phyloP scores from a whole-genome alignment of 306 rosid species.

The Pueraria montana region DNA sequence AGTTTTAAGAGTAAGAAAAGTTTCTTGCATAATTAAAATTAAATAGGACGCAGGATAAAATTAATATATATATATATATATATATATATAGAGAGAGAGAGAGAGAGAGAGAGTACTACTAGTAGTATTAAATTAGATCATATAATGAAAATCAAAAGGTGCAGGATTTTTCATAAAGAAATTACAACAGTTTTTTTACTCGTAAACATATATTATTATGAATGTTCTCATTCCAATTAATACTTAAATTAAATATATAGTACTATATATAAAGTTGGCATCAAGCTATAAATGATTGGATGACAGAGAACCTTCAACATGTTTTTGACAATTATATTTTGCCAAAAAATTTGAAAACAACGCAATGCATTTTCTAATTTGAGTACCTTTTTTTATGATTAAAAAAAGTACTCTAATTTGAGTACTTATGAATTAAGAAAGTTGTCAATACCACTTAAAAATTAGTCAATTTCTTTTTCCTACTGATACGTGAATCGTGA shows the following conservation, averaged over 20 bases:
- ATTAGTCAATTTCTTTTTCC: background rate
- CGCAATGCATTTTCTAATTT: background rate
- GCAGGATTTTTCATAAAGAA: background rate
- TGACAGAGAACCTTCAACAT: slow-evolving; percentile 16
- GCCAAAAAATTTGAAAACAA: background rate
- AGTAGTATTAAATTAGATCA: too few species aligned
- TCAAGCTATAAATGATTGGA: slow-evolving; percentile 26
- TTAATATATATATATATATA: too few species aligned
- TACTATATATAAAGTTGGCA: slow-evolving; percentile 18
- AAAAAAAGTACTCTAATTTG: too few species aligned
- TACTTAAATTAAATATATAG: background rate
- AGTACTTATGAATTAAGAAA: background rate
- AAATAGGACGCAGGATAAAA: too few species aligned
- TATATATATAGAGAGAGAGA: too few species aligned
- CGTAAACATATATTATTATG: background rate
- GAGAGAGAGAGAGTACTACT: too few species aligned
- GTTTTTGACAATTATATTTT: background rate
- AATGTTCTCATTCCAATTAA: background rate
- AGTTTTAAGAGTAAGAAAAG: too few species aligned
- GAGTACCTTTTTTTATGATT: too few species aligned
- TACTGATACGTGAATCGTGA: background rate
- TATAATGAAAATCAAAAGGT: too few species aligned
- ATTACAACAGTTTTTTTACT: background rate
- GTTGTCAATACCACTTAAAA: background rate
- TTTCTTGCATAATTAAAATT: too few species aligned